A percentile compares a stretch with the other conserved stretches of the same genome.
Conservation (phyloP, 331 rosid species). For the Saraca asoca region DNA sequence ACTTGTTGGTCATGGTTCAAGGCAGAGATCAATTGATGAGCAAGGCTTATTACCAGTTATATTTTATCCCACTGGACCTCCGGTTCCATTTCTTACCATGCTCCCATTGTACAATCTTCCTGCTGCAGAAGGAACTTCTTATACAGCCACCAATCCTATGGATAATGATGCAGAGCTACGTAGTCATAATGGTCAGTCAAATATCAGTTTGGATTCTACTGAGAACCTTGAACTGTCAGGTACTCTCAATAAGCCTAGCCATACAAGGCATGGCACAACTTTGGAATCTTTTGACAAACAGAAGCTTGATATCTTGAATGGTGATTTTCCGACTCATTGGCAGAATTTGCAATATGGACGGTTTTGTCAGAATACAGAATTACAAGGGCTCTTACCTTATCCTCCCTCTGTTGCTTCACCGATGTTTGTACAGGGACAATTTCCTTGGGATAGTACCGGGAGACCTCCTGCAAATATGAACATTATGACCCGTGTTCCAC, state of each 20-base stretch:
- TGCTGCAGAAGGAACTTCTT: slow-evolving; percentile 47
- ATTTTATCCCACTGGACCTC: slow-evolving; percentile 59
- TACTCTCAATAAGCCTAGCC: slow-evolving; percentile 26
- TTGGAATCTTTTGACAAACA: slow-evolving; percentile 37
- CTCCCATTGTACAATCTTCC: slow-evolving; percentile 52
- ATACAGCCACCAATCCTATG: slow-evolving; percentile 45
- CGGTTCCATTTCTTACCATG: slow-evolving; percentile 55
- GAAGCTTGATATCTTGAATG: slow-evolving; percentile 51
- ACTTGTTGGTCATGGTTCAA: slow-evolving; percentile 47
- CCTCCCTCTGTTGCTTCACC: slow-evolving; percentile 45
- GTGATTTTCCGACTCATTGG: slow-evolving; percentile 58
- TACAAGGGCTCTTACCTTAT: slow-evolving; percentile 26
- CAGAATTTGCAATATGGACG: slow-evolving; percentile 59
- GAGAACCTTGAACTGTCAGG: slow-evolving; percentile 40
- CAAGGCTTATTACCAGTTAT: slow-evolving; percentile 43
- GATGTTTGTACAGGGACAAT: slow-evolving; percentile 44
- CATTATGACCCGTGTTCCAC: slow-evolving; percentile 42
- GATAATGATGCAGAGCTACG: slow-evolving; percentile 43
- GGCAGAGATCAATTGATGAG: slow-evolving; percentile 48
- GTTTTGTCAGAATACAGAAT: slow-evolving; percentile 43
- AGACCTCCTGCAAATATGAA: slow-evolving; percentile 47
- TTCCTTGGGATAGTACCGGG: slow-evolving; percentile 55
- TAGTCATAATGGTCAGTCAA: slow-evolving; percentile 38
- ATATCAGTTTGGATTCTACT: slow-evolving; percentile 41
- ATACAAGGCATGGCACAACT: slow-evolving; percentile 37